These are phyloP conservation scores for Linderniella brevidens DNA, from an alignment of 257 asterid species.

Conservation along the genomic window DNA sequence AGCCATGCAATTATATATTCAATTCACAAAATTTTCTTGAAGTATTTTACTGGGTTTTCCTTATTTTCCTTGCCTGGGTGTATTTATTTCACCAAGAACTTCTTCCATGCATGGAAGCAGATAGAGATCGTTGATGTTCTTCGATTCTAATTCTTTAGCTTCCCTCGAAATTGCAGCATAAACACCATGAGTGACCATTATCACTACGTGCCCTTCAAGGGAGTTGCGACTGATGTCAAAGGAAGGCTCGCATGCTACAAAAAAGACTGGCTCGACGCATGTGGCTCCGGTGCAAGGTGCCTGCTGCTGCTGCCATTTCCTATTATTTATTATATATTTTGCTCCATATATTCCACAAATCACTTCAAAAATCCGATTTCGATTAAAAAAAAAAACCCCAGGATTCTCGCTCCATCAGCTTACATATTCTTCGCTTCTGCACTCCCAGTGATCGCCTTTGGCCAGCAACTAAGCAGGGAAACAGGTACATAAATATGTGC, in stretches of 20 bases:
- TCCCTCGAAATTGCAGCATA: no score
- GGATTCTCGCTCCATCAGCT: constrained; percentile 86
- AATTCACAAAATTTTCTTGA: no score
- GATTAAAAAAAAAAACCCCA: no score
- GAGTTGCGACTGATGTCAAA: constrained; percentile 26
- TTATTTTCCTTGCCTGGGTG: no score
- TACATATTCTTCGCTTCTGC: constrained; percentile 91
- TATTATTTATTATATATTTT: no score
- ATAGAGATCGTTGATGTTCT: no score
- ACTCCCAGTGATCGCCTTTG: constrained; percentile 84
- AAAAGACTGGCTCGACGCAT: constrained; percentile 36
- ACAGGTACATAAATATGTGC: constrained; percentile 31
- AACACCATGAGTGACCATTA: constrained; percentile 22
- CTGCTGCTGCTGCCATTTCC: no score
- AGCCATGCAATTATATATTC: no score
- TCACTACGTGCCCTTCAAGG: constrained; percentile 25
- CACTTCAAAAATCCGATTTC: neutral
- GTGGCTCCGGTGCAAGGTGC: constrained; percentile 64
- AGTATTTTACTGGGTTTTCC: no score
- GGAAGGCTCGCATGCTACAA: constrained; percentile 43
- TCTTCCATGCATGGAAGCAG: no score
- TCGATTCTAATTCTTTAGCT: no score
- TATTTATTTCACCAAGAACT: no score
- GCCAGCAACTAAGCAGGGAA: constrained; percentile 82
- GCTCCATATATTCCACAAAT: neutral